A percentile compares a stretch with the other conserved stretches of the same genome.
Conservation (phyloP, 2,329 filamentous ascomycete species). For the Beauveria medogensis region DNA sequence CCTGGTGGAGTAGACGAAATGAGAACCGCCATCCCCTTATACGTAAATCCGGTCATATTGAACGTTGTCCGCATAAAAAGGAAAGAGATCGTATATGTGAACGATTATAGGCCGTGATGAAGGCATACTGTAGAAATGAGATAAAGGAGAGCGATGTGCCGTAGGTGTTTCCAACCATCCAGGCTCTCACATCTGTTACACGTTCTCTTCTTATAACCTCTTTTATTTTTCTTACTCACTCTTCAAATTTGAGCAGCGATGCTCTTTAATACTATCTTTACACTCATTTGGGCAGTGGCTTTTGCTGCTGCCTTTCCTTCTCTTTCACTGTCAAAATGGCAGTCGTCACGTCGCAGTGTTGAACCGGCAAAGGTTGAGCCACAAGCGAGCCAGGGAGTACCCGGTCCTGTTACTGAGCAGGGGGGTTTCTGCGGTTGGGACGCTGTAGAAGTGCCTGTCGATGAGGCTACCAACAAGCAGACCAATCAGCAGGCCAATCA, state of each 20-base stretch:
- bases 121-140: neutral
- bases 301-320: constrained; percentile 3
- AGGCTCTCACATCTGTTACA: neutral
- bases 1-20: constrained; percentile 3
- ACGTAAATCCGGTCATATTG: constrained; percentile 4
- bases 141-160: constrained; percentile 3
- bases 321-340: constrained; percentile 1
- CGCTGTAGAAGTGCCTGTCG: neutral
- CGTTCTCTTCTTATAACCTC: neutral
- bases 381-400: neutral
- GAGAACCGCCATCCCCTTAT: neutral
- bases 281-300: neutral
- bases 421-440: neutral
- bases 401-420: neutral
- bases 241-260: neutral
- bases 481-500: neutral
- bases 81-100: neutral
- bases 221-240: neutral
- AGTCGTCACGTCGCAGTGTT: neutral
- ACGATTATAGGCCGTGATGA: neutral
- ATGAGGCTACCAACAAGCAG: neutral
- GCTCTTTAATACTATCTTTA: constrained; percentile 6
- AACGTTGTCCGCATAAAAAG: neutral
- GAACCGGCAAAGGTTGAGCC: neutral
- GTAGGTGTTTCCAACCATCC: neutral